Evolutionary conservation across 495 filamentous ascomycete genomes (phyloP), one percentile per base, ranked within the genome.

Genomic region (Penicillium alfredii): DNA sequence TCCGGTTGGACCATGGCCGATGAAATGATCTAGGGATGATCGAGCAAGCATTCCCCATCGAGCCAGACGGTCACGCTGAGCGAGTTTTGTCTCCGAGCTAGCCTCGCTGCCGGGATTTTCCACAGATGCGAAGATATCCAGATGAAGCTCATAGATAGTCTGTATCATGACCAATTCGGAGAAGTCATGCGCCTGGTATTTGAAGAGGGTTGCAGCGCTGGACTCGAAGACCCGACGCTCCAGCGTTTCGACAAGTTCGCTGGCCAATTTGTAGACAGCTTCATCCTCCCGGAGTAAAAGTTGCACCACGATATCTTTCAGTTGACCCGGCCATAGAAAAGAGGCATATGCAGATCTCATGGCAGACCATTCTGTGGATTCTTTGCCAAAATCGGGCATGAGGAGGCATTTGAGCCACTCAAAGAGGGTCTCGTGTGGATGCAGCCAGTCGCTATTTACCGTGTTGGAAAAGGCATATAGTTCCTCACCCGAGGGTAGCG

Each of bases 81-180:
- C 52, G 24, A 72, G 40, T 33, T 77, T 67, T 21, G 75, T 81
- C 10, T 48, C 64, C 25, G 64, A 54, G 30, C 82, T 78, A 13
- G 84, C 76, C 9, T 80, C 76, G 40, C 78, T 88, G 53, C 72
- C 81, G 0, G 85, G 80, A 41, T 81, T 80, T 11, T 82, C 90
- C 38, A 86, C 81, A 10, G 78, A 68, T 22, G 82, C 78, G 47
- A 84, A 94, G 6, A 88, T 69, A 38, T 96, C 90, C 2, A 98
- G 68, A 49, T 96, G 87, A 6, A 99, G 67, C 56, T 99, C 92
- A 42, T 88, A 89, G 1, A 93, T 65, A 35, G 81, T 80, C 48
- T 96, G 77, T 1, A 81, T 69, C 54, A 90, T 76, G n/a, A 75
- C 66, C 19, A 61, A 35, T n/a, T 57, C 29, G 8, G 44, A 51